These are phyloP conservation scores for Eucalyptus regnans DNA, from an alignment of 345 rosid species.

Conservation along the genomic window DNA sequence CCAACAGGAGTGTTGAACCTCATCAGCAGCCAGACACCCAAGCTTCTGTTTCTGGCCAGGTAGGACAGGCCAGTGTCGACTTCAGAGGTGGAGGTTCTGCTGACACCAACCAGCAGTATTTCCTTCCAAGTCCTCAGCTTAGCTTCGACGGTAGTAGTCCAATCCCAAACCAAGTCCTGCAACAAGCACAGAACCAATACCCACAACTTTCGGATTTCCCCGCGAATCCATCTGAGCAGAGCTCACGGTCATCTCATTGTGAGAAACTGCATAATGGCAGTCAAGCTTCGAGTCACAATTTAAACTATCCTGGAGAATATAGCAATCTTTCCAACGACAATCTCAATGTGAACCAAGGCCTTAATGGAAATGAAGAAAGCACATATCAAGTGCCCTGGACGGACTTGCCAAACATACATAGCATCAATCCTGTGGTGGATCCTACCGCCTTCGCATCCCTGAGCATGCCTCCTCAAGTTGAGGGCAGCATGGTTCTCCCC, in stretches of 20 bases:
- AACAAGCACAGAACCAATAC: neutral
- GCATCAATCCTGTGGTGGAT: neutral
- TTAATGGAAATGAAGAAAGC: neutral
- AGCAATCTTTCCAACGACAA: neutral
- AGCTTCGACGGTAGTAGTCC: neutral
- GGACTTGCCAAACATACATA: neutral
- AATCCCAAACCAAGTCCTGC: neutral
- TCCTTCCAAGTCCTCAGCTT: neutral
- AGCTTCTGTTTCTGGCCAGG: neutral
- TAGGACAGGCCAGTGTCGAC: neutral
- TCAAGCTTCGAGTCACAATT: neutral
- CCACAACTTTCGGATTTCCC: neutral
- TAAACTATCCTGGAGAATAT: neutral
- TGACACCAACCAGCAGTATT: neutral
- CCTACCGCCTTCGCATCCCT: neutral
- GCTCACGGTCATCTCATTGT: neutral
- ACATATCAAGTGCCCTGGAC: neutral
- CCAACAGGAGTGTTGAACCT: neutral
- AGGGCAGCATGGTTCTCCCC: neutral
- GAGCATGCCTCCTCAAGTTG: neutral
- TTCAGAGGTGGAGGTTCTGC: neutral
- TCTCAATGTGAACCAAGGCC: neutral
- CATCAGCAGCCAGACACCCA: neutral
- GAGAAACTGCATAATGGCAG: neutral
- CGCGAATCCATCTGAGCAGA: neutral